Evolutionary conservation across 345 rosid genomes (phyloP).

Genomic region (Dovyalis caffra): DNA sequence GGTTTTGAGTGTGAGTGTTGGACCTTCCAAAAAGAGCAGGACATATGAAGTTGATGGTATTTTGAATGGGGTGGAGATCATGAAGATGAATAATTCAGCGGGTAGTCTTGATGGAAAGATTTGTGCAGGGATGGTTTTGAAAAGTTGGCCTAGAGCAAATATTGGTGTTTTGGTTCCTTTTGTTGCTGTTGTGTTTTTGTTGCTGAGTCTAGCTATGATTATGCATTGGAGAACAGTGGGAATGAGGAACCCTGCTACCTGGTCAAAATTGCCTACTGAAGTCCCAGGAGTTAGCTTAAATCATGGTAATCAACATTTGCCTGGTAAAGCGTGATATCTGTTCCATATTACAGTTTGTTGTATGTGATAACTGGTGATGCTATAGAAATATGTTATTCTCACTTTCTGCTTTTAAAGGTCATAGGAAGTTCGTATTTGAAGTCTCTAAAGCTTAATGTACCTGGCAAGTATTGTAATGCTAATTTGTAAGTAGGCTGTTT

Average conservation of each 20-base stretch:
- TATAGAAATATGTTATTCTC: not conserved
- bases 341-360: conserved; percentile 3
- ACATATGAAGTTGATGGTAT: conserved; percentile 55
- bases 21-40: conserved; percentile 59
- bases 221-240: conserved; percentile 41
- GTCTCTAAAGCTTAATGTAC: conserved; percentile 1
- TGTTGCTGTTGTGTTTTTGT: conserved; percentile 57
- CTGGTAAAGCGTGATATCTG: conserved; percentile 36
- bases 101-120: conserved; percentile 73
- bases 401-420: not conserved
- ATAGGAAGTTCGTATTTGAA: not conserved
- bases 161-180: conserved; percentile 48
- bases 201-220: conserved; percentile 49
- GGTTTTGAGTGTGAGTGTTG: conserved; percentile 55
- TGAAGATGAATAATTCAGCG: conserved; percentile 83
- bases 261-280: conserved; percentile 64
- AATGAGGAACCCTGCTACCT: conserved; percentile 27
- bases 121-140: conserved; percentile 48
- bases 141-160: conserved; percentile 47
- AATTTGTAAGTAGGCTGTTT: conserved; percentile 20
- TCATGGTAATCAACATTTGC: conserved; percentile 23
- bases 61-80: conserved; percentile 83
- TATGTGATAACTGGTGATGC: not conserved
- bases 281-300: conserved; percentile 34
- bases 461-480: not conserved